Conservation (phyloP, 495 filamentous ascomycete species). For the Penicillium parvum region DNA sequence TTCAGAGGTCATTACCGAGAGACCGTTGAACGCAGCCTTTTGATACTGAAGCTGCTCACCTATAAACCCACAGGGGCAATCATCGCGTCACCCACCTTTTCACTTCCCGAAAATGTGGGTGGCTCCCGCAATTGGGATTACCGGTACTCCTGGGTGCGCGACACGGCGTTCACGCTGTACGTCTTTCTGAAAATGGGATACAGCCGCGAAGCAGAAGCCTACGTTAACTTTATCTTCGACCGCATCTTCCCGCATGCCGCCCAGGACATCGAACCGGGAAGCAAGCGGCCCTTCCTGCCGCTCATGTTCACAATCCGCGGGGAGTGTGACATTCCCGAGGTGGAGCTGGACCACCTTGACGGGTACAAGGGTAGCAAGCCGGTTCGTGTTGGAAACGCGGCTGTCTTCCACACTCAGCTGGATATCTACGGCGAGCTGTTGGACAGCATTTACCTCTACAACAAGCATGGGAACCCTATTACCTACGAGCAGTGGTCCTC, state of each 20-base stretch:
- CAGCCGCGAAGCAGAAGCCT: constrained; percentile 66
- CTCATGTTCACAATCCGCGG: constrained; percentile 77
- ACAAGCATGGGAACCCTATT: constrained; percentile 71
- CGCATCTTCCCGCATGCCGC: constrained; percentile 46
- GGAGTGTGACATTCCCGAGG: constrained; percentile 65
- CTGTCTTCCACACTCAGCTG: constrained; percentile 67
- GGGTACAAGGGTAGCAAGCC: constrained; percentile 64
- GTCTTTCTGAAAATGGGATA: constrained; percentile 71
- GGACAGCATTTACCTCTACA: constrained; percentile 72
- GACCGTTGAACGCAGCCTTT: constrained; percentile 60
- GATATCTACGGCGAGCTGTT: constrained; percentile 75
- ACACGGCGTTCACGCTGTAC: constrained; percentile 71
- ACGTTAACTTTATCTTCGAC: constrained; percentile 70
- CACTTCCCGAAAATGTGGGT: constrained; percentile 68
- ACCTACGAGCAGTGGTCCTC: constrained; percentile 67
- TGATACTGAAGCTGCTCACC: constrained; percentile 69
- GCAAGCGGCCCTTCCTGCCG: constrained; percentile 48
- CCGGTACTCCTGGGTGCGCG: constrained; percentile 69
- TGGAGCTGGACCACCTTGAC: constrained; percentile 59
- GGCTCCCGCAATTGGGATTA: constrained; percentile 76
- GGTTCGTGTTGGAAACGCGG: constrained; percentile 71
- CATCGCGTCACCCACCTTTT: constrained; percentile 56
- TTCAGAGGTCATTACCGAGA: constrained; percentile 70
- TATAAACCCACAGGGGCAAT: constrained; percentile 59
- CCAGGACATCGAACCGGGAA: constrained; percentile 40